A percentile compares a stretch with the other conserved stretches of the same genome.
phyloP scores from a whole-genome alignment of 805 yeast species.

The Candida jianshihensis region DNA sequence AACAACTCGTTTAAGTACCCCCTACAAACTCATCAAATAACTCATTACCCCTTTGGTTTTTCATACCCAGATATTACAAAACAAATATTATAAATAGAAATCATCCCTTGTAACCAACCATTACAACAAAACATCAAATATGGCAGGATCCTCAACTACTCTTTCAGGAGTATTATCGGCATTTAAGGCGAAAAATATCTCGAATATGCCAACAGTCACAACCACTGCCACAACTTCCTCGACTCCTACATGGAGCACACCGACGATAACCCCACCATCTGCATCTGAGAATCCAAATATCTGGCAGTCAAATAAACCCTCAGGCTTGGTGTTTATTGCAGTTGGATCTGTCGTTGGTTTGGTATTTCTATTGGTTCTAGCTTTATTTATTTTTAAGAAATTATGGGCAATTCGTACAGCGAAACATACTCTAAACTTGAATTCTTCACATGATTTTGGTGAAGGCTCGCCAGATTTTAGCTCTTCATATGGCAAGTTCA shows the following conservation, averaged over 20 bases:
- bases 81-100: too few relatives aligned
- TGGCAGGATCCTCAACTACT: too few relatives aligned
- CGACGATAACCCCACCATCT: conserved; percentile 44
- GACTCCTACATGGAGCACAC: conserved; percentile 20
- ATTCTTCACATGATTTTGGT: too few relatives aligned
- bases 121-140: too few relatives aligned
- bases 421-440: conserved; percentile 31
- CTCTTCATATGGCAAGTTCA: conserved; percentile 9
- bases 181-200: conserved; percentile 3
- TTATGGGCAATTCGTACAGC: conserved; percentile 45
- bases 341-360: conserved; percentile 67
- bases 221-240: conserved; percentile 6
- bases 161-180: background rate
- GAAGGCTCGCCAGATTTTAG: conserved; percentile 10
- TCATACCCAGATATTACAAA: too few relatives aligned
- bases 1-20: too few relatives aligned
- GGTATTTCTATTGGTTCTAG: conserved; percentile 41
- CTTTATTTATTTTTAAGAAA: conserved; percentile 46
- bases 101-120: too few relatives aligned
- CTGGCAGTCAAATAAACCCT: conserved; percentile 41
- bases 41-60: too few relatives aligned
- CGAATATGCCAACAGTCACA: conserved; percentile 8
- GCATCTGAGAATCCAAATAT: conserved; percentile 59
- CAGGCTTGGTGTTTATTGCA: conserved; percentile 79
- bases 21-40: too few relatives aligned